Conservation (phyloP, 2,329 filamentous ascomycete genomes). For the Calonectria crousiana region DNA sequence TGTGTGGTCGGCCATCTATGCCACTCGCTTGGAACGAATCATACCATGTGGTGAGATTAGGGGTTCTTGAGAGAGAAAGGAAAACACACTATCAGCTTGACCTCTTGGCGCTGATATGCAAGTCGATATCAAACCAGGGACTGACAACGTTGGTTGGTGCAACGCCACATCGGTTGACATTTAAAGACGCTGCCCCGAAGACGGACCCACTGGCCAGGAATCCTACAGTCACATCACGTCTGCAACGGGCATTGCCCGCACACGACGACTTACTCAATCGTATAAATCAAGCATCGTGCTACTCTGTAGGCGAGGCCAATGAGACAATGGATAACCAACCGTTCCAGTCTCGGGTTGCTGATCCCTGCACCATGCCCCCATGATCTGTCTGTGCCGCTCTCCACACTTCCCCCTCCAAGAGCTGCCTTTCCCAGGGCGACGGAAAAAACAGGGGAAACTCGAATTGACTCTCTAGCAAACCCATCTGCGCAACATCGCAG, state of each 20-base stretch:
- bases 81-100: background rate
- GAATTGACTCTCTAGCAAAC: background rate
- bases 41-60: background rate
- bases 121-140: background rate
- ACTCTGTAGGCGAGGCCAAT: background rate
- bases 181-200: background rate
- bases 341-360: background rate
- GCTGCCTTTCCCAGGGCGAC: background rate
- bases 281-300: background rate
- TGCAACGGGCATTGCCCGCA: background rate
- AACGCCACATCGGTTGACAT: background rate
- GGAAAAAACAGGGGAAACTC: background rate
- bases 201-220: background rate
- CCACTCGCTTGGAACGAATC: background rate
- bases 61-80: background rate
- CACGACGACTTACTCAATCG: background rate
- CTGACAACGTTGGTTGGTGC: background rate
- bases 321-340: background rate
- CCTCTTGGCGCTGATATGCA: background rate
- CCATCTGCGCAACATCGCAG: background rate
- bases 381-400: background rate
- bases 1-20: background rate
- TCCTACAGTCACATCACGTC: background rate
- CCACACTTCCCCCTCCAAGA: slow-evolving; percentile 2
- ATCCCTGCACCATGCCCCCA: background rate